phyloP scores from a whole-genome alignment of 768 basidiomycete species.

The Pleurotus citrinopileatus region DNA sequence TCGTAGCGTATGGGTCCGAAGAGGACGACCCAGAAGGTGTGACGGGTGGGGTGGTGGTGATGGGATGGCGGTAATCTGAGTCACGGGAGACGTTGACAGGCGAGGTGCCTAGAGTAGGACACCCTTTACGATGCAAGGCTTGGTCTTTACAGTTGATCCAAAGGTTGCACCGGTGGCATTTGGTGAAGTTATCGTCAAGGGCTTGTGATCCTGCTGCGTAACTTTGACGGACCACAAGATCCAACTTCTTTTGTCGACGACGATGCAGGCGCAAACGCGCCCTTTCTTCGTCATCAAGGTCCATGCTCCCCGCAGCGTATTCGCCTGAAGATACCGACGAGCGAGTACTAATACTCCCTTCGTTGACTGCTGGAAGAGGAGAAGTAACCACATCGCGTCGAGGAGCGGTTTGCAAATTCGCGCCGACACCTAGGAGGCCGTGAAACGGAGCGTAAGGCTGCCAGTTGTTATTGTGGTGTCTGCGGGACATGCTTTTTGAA shows the following conservation, averaged over 20 bases:
- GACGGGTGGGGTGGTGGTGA: neutral
- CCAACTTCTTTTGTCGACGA: constrained; percentile 9
- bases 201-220: neutral
- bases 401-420: constrained; percentile 5
- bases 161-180: constrained; percentile 8
- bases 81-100: constrained; percentile 5
- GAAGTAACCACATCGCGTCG: constrained; percentile 2
- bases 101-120: constrained; percentile 4
- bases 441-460: constrained; percentile 3
- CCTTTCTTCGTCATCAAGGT: constrained; percentile 6
- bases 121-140: constrained; percentile 9
- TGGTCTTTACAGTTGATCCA: constrained; percentile 9
- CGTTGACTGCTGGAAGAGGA: constrained; percentile 2
- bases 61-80: constrained; percentile 2
- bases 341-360: constrained; percentile 5
- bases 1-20: neutral
- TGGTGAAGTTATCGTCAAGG: constrained; percentile 4
- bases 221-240: neutral
- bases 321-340: constrained; percentile 7
- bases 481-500: constrained; percentile 8
- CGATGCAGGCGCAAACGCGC: constrained; percentile 3
- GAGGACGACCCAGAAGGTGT: neutral
- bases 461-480: neutral
- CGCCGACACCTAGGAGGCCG: constrained; percentile 9
- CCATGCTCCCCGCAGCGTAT: constrained; percentile 3